Evolutionary conservation across 2,329 filamentous ascomycete species (phyloP), one percentile per base, ranked within the genome.

Genomic region (Cladosporium austrohemisphaericum): DNA sequence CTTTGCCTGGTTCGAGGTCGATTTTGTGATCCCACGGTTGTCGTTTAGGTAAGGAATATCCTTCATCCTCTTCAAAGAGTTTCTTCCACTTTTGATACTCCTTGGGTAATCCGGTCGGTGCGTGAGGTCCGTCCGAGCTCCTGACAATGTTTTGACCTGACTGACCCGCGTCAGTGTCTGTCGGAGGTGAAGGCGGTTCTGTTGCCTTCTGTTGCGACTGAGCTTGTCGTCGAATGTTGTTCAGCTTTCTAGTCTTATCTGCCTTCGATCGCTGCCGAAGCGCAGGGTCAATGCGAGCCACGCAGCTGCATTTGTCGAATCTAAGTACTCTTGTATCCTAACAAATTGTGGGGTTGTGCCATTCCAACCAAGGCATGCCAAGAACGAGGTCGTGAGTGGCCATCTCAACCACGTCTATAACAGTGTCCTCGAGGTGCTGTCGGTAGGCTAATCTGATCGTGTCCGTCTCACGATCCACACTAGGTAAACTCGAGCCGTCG

Each of bases 1-100:
- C 45, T 23, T 50, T 51, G 11, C 51, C 41, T 31, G 29, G 37
- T 26, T 50, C 10, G 11, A 57, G 43, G 14, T 47, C n/a, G 19
- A 57, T 57, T 28, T 28, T 29, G 26, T 55, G 33, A 23, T 55
- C 50, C 50, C 33, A 56, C 51, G 22, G 50, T 47, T 49, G 18
- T 44, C 52, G 22, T 41, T 41, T 56, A 52, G 54, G 41, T 37
- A 56, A 41, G 23, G 48, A 46, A 16, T 25, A 40, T 33, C 37
- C 50, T 51, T 31, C 32, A 32, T 54, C 46, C 54, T 52, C 51
- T 49, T 51, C 14, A 47, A 55, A 55, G 48, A 55, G 51, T 22
- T 25, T 35, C 32, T 47, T 53, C 40, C 26, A 54, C 36, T 56
- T 48, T 13, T 28, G 33, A 50, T 43, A 56, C 38, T 56, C 48